Conservation (phyloP, 768 basidiomycete species). For the Tricholoma terreum region DNA sequence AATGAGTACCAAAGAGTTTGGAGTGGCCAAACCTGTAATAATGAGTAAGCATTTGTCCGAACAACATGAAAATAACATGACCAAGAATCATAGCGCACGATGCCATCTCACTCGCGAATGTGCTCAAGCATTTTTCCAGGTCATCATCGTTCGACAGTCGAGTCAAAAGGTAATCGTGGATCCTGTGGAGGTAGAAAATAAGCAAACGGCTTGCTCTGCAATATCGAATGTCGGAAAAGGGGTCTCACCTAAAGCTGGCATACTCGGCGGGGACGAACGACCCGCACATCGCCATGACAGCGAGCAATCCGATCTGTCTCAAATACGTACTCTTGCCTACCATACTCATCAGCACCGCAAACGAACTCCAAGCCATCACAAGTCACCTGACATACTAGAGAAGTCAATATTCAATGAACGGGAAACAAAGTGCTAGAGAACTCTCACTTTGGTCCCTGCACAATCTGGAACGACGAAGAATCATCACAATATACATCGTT, state of each 20-base stretch:
- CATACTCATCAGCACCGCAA: background rate
- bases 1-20: conserved; percentile 73
- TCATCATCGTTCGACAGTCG: conserved; percentile 94
- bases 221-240: background rate
- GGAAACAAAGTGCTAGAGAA: conserved; percentile 8
- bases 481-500: conserved; percentile 91
- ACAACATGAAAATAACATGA: conserved; percentile 15
- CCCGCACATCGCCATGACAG: conserved; percentile 85
- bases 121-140: conserved; percentile 85
- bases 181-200: conserved; percentile 33
- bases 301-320: conserved; percentile 79
- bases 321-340: conserved; percentile 92
- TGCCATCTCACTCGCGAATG: conserved; percentile 95
- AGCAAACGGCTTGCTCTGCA: background rate
- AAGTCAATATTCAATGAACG: background rate
- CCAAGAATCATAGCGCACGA: conserved; percentile 90
- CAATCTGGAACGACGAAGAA: conserved; percentile 82
- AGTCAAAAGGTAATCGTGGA: conserved; percentile 81
- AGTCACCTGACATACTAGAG: conserved; percentile 45
- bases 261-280: conserved; percentile 94
- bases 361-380: background rate
- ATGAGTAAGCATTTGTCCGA: background rate
- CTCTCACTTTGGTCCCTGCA: conserved; percentile 86
- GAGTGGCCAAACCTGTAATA: conserved; percentile 60
- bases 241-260: conserved; percentile 72